These are phyloP conservation scores for Pythium coloratum DNA, from an alignment of 352 stramenopile species.

Conservation along the genomic window DNA sequence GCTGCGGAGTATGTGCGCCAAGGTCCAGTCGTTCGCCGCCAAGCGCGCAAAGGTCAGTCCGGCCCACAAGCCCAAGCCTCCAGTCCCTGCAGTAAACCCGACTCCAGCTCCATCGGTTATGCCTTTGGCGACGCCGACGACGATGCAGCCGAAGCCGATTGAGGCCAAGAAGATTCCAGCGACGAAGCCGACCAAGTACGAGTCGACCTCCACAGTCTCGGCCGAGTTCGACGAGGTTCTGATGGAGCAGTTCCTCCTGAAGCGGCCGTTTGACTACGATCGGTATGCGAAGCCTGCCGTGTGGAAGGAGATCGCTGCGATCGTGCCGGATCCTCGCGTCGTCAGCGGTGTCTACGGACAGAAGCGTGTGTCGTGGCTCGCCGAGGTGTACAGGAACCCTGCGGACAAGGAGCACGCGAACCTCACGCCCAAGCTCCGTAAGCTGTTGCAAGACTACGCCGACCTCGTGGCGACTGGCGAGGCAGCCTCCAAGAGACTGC, in stretches of 20 bases:
- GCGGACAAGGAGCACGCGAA: background rate
- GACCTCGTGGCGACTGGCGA: background rate
- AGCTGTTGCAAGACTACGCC: background rate
- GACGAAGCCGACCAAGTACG: too few relatives aligned
- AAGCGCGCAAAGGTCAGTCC: background rate
- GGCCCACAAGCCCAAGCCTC: too few relatives aligned
- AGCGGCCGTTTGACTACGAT: background rate
- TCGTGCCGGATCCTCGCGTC: background rate
- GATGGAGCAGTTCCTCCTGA: constrained; percentile 1
- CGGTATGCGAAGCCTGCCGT: background rate
- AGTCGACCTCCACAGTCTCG: background rate
- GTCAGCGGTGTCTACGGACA: background rate
- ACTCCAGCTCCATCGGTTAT: too few relatives aligned
- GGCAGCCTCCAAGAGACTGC: background rate
- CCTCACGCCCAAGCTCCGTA: background rate
- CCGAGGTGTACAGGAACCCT: background rate
- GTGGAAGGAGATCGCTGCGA: constrained; percentile 9
- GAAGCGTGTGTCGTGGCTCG: constrained; percentile 2
- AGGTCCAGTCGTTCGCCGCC: background rate
- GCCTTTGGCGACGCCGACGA: too few relatives aligned
- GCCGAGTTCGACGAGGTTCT: background rate
- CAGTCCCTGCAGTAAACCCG: too few relatives aligned
- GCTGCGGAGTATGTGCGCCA: background rate
- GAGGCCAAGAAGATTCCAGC: too few relatives aligned
- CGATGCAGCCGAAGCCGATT: too few relatives aligned